phyloP scores from a whole-genome alignment of 352 stramenopile genomes.

The Pythium oligandrum region DNA sequence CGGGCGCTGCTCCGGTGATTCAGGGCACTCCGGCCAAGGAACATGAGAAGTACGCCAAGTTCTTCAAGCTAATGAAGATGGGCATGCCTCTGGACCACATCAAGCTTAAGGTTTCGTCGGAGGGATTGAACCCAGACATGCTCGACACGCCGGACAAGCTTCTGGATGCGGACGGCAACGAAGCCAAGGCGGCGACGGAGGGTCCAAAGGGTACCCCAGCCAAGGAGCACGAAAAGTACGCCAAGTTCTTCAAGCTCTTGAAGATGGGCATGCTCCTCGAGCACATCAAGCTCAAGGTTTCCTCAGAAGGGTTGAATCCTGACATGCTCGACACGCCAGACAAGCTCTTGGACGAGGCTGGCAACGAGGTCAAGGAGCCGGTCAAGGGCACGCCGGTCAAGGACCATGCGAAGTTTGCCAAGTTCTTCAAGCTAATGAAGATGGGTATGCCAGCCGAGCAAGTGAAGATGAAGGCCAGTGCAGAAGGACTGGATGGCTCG shows the following conservation, averaged over 20 bases:
- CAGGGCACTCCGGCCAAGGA: constrained; percentile 60
- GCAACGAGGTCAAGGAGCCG: constrained; percentile 32
- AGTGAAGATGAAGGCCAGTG: constrained; percentile 80
- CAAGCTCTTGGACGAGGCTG: constrained; percentile 45
- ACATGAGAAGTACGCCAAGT: constrained; percentile 84
- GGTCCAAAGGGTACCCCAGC: constrained; percentile 29
- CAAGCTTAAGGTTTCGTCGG: constrained; percentile 54
- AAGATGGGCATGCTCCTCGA: constrained; percentile 81
- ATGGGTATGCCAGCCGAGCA: constrained; percentile 85
- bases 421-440: constrained; percentile 94
- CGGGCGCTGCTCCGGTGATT: constrained; percentile 8
- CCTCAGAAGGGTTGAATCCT: constrained; percentile 53
- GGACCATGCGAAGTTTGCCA: constrained; percentile 89
- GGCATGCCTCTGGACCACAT: constrained; percentile 68
- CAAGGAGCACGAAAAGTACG: constrained; percentile 60
- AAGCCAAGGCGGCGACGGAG: constrained; percentile 19
- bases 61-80: constrained; percentile 80
- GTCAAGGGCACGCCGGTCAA: constrained; percentile 41
- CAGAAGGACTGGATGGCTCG: constrained; percentile 49
- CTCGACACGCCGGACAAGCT: constrained; percentile 53
- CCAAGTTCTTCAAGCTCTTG: constrained; percentile 94
- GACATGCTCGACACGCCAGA: constrained; percentile 63
- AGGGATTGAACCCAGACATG: constrained; percentile 50
- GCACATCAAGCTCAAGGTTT: constrained; percentile 88
- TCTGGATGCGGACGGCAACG: constrained; percentile 50